Evolutionary conservation across 352 stramenopile genomes (phyloP).

Genomic region (Phytophthora europaea): DNA sequence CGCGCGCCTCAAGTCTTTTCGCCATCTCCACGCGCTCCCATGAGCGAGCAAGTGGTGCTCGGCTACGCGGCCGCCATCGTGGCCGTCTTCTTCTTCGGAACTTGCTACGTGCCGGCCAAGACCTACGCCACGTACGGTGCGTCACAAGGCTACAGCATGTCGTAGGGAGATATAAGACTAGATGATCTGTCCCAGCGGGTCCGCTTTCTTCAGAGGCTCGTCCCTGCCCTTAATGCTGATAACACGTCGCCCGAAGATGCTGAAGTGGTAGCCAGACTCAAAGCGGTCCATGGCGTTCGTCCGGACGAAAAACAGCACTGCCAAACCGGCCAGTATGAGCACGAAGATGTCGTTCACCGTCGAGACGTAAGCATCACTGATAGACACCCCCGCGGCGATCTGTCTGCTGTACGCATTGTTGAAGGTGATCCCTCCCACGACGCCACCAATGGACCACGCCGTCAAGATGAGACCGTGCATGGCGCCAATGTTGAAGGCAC

Average conservation of each 20-base stretch:
- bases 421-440: conserved; percentile 79
- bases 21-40: conserved; percentile 11
- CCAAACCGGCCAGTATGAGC: conserved; percentile 55
- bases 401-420: conserved; percentile 61
- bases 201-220: conserved; percentile 32
- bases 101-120: conserved; percentile 88
- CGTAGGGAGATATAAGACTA: conserved; percentile 12
- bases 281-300: conserved; percentile 79
- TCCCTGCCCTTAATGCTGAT: conserved; percentile 67
- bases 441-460: conserved; percentile 82
- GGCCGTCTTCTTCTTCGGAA: conserved; percentile 87
- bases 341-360: conserved; percentile 81
- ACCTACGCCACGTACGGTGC: conserved; percentile 84
- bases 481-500: conserved; percentile 82
- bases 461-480: conserved; percentile 87
- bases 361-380: conserved; percentile 67
- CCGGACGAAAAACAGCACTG: conserved; percentile 68
- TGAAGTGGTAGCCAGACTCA: conserved; percentile 74
- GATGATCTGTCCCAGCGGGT: conserved; percentile 34
- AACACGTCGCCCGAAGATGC: conserved; percentile 60
- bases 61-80: conserved; percentile 73
- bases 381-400: conserved; percentile 44
- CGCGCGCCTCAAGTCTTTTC: background rate
- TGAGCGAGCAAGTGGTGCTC: conserved; percentile 49
- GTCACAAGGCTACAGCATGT: too few relatives aligned